These are phyloP conservation scores for Chrysosporium keratinophilum DNA, from an alignment of 2,329 filamentous ascomycete species.

Conservation along the genomic window DNA sequence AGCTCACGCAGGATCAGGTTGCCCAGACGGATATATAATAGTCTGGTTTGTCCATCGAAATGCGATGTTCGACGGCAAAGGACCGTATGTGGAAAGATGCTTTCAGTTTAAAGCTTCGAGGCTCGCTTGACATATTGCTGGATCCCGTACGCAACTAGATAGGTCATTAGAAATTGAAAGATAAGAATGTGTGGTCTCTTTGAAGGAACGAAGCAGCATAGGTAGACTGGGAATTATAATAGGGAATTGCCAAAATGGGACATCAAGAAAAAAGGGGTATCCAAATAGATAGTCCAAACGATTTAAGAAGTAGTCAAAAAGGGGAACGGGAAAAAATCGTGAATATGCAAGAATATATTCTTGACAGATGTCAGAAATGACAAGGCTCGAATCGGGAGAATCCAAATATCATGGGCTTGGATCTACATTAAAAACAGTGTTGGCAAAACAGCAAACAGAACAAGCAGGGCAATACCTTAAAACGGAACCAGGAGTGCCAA, in stretches of 20 bases:
- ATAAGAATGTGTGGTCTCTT: neutral
- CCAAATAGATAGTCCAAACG: no score
- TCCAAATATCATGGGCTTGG: neutral
- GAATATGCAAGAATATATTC: neutral
- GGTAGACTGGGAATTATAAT: no score
- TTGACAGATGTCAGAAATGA: neutral
- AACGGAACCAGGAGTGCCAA: neutral
- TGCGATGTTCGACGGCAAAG: neutral
- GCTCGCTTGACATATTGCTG: conserved; percentile 28
- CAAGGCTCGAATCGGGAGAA: neutral
- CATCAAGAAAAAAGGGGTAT: no score
- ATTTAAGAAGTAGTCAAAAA: no score
- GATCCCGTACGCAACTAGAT: conserved; percentile 17
- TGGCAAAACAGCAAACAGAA: conserved; percentile 9
- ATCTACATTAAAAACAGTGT: neutral
- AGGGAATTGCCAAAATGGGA: no score
- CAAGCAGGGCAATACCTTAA: neutral
- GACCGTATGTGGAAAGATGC: neutral
- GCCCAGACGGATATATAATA: no score
- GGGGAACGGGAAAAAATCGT: neutral
- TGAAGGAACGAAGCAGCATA: no score
- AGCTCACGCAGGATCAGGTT: no score
- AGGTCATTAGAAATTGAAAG: neutral
- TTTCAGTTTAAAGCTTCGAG: conserved; percentile 24
- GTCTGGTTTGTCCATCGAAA: no score